Evolutionary conservation across 148 eudicot species (phyloP), one percentile per base, ranked within the genome.

Genomic region (Amaranthus cruentus): DNA sequence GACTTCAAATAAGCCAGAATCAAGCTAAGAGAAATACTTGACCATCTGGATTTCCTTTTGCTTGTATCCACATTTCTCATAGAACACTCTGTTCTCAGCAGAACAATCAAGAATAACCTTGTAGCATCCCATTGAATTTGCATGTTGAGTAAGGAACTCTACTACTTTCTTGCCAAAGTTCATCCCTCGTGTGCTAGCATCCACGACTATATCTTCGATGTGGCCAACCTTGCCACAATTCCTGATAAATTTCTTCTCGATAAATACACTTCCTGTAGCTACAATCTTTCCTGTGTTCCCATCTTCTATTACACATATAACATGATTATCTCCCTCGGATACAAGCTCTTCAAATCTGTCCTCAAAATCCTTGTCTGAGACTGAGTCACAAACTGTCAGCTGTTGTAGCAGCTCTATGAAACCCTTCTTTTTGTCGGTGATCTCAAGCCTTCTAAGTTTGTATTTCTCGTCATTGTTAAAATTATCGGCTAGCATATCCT

Each of bases 101-200:
- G 87, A 82, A 78, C 96, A 94, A 73, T 94, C 93, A 74, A 94
- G 96, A 67, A 94, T 89, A 75, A 94, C 98, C 84, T 94, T 94
- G 79, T 94, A 94, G 75, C 98, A 94, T 62, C 96, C 98, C 81
- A 48, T 78, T 7, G 82, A 73, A 55, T 21, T 72, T 21, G 96
- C 91, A 77, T 94, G 97, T 42, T 87, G 88, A 0, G 78, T 68
- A 12, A 94, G 90, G 68, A 82, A 94, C 46, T 50, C 83, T 6
- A 91, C 65, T 3, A 94, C 70, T 70, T 83, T 94, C 85, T 91
- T 91, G 21, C 98, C 98, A 53, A 94, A 70, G 11, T 94, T 87
- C 88, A 84, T 47, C 10, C 97, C 91, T 38, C 97, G 78, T 13
- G 83, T 83, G 73, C 56, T 80, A 4, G 89, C 77, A 81, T 91